A percentile compares a stretch with the other conserved stretches of the same genome.
These are phyloP conservation scores for Whalleya microplaca DNA, from an alignment of 2,329 filamentous ascomycete genomes.

Conservation along the genomic window DNA sequence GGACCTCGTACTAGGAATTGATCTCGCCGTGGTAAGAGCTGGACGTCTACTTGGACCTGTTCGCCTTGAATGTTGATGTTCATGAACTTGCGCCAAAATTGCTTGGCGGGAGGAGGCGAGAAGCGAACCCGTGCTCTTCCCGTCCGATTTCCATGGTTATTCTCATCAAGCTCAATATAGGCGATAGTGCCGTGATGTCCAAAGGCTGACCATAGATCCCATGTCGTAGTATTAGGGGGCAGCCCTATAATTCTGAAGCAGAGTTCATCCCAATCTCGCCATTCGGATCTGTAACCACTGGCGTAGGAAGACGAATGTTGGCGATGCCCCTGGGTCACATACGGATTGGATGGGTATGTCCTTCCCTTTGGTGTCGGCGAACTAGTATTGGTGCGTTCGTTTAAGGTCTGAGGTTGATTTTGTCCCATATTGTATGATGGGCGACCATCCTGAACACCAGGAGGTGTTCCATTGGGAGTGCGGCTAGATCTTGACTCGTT, in stretches of 20 bases:
- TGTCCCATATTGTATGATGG: not conserved
- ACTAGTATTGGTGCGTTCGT: not conserved
- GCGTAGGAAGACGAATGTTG: not conserved
- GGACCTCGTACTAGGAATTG: constrained; percentile 7
- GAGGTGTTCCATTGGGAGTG: not conserved
- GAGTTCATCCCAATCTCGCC: constrained; percentile 27
- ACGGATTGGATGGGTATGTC: not conserved
- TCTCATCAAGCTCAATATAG: constrained; percentile 24
- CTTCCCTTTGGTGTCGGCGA: not conserved
- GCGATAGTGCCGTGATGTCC: constrained; percentile 19
- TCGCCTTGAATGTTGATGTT: constrained; percentile 15
- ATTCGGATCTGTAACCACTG: constrained; percentile 22
- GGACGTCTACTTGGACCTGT: constrained; percentile 6
- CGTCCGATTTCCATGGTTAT: constrained; percentile 5
- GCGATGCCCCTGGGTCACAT: not conserved
- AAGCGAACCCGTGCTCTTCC: constrained; percentile 21
- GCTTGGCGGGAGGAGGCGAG: constrained; percentile 23
- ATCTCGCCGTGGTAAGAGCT: constrained; percentile 6
- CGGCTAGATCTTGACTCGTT: not conserved
- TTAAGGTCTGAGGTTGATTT: not conserved
- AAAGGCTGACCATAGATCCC: constrained; percentile 24
- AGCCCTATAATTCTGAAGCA: constrained; percentile 20
- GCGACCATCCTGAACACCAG: not conserved
- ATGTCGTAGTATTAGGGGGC: constrained; percentile 17
- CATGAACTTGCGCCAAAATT: constrained; percentile 25